These are phyloP conservation scores for Beauveria varroae DNA, from an alignment of 2,329 filamentous ascomycete species.

Conservation along the genomic window DNA sequence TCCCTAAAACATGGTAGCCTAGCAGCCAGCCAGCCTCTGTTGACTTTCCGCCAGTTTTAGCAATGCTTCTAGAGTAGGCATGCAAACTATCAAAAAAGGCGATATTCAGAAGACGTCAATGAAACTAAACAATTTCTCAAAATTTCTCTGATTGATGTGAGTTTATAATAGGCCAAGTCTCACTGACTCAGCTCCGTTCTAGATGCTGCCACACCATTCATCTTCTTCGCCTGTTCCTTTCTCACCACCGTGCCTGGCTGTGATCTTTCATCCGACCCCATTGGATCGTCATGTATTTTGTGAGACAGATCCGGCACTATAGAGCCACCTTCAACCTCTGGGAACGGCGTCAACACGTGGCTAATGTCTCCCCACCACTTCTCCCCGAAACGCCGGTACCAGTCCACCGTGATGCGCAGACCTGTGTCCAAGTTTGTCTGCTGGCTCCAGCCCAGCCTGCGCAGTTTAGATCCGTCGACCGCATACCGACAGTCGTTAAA, in stretches of 20 bases:
- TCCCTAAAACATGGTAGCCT: too few relatives aligned
- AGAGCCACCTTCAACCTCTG: conserved; percentile 48
- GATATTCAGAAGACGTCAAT: too few relatives aligned
- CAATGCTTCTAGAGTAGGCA: too few relatives aligned
- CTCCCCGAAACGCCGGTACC: conserved; percentile 61
- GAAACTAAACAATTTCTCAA: too few relatives aligned
- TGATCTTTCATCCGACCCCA: conserved; percentile 6
- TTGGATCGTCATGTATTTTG: conserved; percentile 26
- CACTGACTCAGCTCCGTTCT: background rate
- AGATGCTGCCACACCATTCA: background rate
- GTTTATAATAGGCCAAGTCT: background rate
- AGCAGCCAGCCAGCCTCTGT: too few relatives aligned
- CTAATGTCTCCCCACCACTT: conserved; percentile 67
- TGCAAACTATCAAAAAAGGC: too few relatives aligned
- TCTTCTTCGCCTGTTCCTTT: background rate
- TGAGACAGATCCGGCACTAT: conserved; percentile 43
- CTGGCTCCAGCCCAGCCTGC: conserved; percentile 61
- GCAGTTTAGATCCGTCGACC: conserved; percentile 61
- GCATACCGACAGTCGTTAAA: conserved; percentile 72
- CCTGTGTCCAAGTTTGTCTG: conserved; percentile 58
- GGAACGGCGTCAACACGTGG: conserved; percentile 61
- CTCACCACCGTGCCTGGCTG: background rate
- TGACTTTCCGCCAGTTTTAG: too few relatives aligned
- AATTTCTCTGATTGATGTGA: too few relatives aligned
- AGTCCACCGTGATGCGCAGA: conserved; percentile 56